Evolutionary conservation across 371 early-diverging fungal genomes (phyloP).

Genomic region (Zychaea mexicana): DNA sequence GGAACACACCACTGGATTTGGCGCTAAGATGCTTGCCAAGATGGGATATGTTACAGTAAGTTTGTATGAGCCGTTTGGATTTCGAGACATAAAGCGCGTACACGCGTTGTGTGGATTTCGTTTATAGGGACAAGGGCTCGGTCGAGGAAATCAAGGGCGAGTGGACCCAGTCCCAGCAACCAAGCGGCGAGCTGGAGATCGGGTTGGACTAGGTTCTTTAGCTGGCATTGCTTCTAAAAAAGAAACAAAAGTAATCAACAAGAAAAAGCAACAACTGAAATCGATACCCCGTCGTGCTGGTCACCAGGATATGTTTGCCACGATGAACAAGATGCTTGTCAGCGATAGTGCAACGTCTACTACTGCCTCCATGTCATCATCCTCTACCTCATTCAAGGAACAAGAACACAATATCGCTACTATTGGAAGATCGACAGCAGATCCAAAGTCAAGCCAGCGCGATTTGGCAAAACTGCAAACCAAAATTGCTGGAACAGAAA

Average conservation of each 20-base stretch:
- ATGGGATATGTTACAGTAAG: conserved; percentile 39
- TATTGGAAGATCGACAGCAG: not conserved
- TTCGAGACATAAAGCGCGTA: not conserved
- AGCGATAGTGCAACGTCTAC: not conserved
- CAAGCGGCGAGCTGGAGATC: not conserved
- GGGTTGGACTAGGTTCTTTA: not conserved
- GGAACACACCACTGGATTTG: conserved; percentile 39
- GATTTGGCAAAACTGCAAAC: conserved; percentile 19
- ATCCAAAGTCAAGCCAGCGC: conserved; percentile 1
- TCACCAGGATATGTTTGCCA: not conserved
- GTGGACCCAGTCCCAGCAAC: conserved; percentile 16
- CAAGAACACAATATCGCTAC: not conserved
- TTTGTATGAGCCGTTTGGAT: not conserved
- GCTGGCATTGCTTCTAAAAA: not conserved
- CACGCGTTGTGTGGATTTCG: not conserved
- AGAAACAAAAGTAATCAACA: not conserved
- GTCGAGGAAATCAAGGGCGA: conserved; percentile 26
- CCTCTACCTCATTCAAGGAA: not conserved
- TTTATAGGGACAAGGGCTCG: conserved; percentile 32
- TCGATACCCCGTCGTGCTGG: not conserved
- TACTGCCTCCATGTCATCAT: too few species aligned
- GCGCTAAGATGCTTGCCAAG: conserved; percentile 36
- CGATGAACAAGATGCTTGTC: not conserved
- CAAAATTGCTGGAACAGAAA: conserved; percentile 12
- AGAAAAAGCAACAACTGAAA: not conserved